Evolutionary conservation across 139 green algal genomes (phyloP).

Genomic region (Closterium sp.): DNA sequence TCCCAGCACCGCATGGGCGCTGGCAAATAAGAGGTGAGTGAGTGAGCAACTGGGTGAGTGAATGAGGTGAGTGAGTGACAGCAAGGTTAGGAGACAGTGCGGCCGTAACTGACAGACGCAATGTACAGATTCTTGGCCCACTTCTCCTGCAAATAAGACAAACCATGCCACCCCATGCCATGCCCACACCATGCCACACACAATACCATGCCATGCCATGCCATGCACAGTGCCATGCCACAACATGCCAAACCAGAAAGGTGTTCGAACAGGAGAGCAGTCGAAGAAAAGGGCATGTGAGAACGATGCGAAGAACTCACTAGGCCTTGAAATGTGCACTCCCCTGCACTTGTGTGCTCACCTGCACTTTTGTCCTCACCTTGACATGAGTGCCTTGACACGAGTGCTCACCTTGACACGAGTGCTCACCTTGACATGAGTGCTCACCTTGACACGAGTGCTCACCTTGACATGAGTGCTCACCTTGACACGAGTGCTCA

Average conservation of each 20-base stretch:
- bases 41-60: neutral
- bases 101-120: slow-evolving; percentile 85
- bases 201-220: neutral
- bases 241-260: neutral
- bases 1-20: no score
- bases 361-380: no score
- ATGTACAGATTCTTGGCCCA: slow-evolving; percentile 99
- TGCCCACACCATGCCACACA: neutral
- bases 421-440: neutral
- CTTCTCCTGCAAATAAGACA: slow-evolving; percentile 72
- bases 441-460: neutral
- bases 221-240: neutral
- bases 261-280: neutral
- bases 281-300: neutral
- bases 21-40: no score
- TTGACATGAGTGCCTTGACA: no score
- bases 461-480: slow-evolving; percentile 81
- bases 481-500: neutral
- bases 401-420: no score
- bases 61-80: neutral
- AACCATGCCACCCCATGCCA: neutral
- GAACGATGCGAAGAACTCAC: no score
- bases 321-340: no score
- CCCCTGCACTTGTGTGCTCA: no score
- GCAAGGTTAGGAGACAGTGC: slow-evolving; percentile 70